Percentiles rank a stretch among this genome's conserved stretches.
These are phyloP conservation scores for Skeletonema potamos DNA, from an alignment of 108 stramenopile genomes.

Conservation along the genomic window DNA sequence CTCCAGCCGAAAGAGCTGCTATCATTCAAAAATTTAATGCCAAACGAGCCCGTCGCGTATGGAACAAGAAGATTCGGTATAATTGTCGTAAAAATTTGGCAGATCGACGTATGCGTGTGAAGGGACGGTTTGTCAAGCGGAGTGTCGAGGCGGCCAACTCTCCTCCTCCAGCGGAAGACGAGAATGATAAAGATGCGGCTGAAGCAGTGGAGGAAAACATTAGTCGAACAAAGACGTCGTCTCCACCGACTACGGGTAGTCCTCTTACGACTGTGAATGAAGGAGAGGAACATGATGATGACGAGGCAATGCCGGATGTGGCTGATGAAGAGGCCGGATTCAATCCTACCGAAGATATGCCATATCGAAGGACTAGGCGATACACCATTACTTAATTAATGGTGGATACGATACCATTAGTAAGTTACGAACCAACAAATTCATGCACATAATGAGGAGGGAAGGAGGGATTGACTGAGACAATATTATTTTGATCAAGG, in stretches of 20 bases:
- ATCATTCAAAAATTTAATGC: conserved; percentile 89
- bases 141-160: conserved; percentile 49
- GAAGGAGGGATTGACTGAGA: neutral
- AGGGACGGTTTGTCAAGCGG: conserved; percentile 97
- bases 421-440: neutral
- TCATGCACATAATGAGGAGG: neutral
- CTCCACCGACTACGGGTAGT: conserved; percentile 37
- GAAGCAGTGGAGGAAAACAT: conserved; percentile 1
- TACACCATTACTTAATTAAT: conserved; percentile 74
- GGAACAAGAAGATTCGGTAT: conserved; percentile 98
- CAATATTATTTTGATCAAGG: neutral
- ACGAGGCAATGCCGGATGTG: conserved; percentile 78
- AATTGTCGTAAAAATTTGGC: conserved; percentile 96
- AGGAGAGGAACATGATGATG: conserved; percentile 15
- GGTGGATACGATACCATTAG: neutral
- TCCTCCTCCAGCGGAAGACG: conserved; percentile 21
- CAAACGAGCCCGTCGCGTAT: conserved; percentile 89
- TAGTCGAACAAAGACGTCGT: conserved; percentile 1
- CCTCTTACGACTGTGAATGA: conserved; percentile 32
- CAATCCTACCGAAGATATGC: conserved; percentile 79
- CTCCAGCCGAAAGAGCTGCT: conserved; percentile 89
- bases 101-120: conserved; percentile 92
- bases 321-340: conserved; percentile 82
- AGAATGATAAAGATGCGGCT: conserved; percentile 15
- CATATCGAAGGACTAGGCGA: conserved; percentile 77